Base-by-base conservation (phyloP, 2,329 filamentous ascomycete species). In the Beauveria rudraprayagi region DNA sequence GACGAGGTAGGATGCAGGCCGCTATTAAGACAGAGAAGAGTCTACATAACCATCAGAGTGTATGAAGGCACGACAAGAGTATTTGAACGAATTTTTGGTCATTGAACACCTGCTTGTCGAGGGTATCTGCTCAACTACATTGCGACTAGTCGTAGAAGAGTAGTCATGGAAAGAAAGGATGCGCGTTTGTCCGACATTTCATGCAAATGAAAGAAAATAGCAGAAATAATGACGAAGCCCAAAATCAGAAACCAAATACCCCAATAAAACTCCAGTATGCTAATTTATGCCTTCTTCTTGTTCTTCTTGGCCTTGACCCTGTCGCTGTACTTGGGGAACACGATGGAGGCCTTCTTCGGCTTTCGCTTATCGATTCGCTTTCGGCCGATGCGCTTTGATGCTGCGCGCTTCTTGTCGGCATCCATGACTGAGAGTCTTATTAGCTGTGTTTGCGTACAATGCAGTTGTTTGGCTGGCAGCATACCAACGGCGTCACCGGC, bases 251-350 rank as follows among this genome's bases (percentile, higher is more conserved):
- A 54, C 22, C 24, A 46, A 53, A 44, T 61, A 37, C 40, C 37
- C 40, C 28, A 43, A 54, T 24, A 5, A 40, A 61, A 50, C 30
- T 48, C 58, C 51, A 41, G 24, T 17, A 7, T n/a, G 22, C 30
- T 26, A 3, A 30, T 34, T 50, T 43, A 61, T 17, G 61, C 56
- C 46, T 56, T 60, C 41, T 56, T 56, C 55, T 61, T 59, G 68
- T 74, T 77, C 72, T 77, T 80, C 68, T 76, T 78, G 65, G 73
- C 73, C 59, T 73, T 76, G 65, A 77, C 71, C 64, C 78, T 77
- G 62, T 83, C 80, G 63, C 79, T 79, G 69, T 81, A 85, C 68
- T 80, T 84, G 58, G 78, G 78, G 64, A 87, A 88, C 24, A 85
- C 82, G 63, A 87, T 86, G 63, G 77, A 77, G 46, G 78, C 76